A percentile compares a stretch with the other conserved stretches of the same genome.
These are phyloP conservation scores for Buddleja alternifolia DNA, from an alignment of 257 asterid species.

Conservation along the genomic window DNA sequence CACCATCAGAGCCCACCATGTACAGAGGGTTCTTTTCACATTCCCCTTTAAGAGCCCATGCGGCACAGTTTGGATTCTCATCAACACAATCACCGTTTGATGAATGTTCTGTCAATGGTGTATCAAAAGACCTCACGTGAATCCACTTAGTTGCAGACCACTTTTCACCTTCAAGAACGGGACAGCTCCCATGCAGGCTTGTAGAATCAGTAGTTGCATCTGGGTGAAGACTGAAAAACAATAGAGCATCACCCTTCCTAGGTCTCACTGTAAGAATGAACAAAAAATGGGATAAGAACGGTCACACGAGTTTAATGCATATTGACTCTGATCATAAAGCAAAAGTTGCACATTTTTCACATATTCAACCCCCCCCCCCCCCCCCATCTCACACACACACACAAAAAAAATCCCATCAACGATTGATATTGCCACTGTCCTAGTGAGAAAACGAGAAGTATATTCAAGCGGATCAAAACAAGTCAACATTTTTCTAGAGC, in stretches of 20 bases:
- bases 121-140: slow-evolving; percentile 67
- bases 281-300: background rate
- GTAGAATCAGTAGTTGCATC: slow-evolving; percentile 66
- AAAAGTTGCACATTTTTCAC: too few species aligned
- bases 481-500: too few species aligned
- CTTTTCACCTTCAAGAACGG: slow-evolving; percentile 85
- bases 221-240: slow-evolving; percentile 89
- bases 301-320: background rate
- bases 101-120: background rate
- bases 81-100: slow-evolving; percentile 46
- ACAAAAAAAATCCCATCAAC: too few species aligned
- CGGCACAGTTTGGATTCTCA: slow-evolving; percentile 48
- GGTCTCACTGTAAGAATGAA: slow-evolving; percentile 68
- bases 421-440: too few species aligned
- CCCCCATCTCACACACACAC: too few species aligned
- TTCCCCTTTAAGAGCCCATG: slow-evolving; percentile 76
- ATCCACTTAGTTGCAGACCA: slow-evolving; percentile 98
- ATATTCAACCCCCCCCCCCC: too few species aligned
- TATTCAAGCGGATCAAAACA: too few species aligned
- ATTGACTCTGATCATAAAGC: background rate
- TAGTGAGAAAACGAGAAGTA: too few species aligned
- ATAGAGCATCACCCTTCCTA: slow-evolving; percentile 67
- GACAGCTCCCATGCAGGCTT: slow-evolving; percentile 96
- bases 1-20: slow-evolving; percentile 53
- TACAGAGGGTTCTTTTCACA: slow-evolving; percentile 59